Evolutionary conservation across 805 yeast genomes (phyloP).

Genomic region (Candida alai): DNA sequence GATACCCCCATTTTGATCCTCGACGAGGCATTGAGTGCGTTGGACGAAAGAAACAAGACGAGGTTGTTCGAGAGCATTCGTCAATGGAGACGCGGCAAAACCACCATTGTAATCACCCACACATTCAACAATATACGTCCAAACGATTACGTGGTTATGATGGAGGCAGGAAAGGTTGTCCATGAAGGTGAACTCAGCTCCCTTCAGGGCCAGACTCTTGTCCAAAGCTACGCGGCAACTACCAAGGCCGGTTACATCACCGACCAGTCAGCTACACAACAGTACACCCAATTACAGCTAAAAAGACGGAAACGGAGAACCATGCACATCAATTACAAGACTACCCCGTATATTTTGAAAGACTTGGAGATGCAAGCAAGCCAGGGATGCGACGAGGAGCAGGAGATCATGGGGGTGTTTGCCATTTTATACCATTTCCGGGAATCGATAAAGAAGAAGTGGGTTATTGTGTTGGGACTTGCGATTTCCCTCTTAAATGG

Average conservation of each 20-base stretch:
- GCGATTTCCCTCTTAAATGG: slow-evolving; percentile 54
- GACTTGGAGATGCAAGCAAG: slow-evolving; percentile 14
- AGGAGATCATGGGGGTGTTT: slow-evolving; percentile 17
- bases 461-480: slow-evolving; percentile 47
- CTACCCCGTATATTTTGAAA: slow-evolving; percentile 20
- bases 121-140: slow-evolving; percentile 54
- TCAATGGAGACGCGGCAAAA: slow-evolving; percentile 58
- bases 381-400: slow-evolving; percentile 5
- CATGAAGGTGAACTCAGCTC: slow-evolving; percentile 14
- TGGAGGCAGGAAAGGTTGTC: slow-evolving; percentile 56
- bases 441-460: slow-evolving; percentile 16
- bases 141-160: slow-evolving; percentile 54
- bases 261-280: background rate
- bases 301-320: slow-evolving; percentile 4
- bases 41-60: slow-evolving; percentile 53
- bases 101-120: slow-evolving; percentile 83
- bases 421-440: slow-evolving; percentile 24
- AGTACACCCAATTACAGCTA: background rate
- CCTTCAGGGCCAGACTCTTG: slow-evolving; percentile 6
- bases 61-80: slow-evolving; percentile 49
- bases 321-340: slow-evolving; percentile 14
- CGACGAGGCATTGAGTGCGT: slow-evolving; percentile 85
- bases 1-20: slow-evolving; percentile 72
- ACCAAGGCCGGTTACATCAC: background rate
- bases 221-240: too few relatives aligned